Evolutionary conservation across 2,329 filamentous ascomycete genomes (phyloP).

Genomic region (Alternaria alternata): DNA sequence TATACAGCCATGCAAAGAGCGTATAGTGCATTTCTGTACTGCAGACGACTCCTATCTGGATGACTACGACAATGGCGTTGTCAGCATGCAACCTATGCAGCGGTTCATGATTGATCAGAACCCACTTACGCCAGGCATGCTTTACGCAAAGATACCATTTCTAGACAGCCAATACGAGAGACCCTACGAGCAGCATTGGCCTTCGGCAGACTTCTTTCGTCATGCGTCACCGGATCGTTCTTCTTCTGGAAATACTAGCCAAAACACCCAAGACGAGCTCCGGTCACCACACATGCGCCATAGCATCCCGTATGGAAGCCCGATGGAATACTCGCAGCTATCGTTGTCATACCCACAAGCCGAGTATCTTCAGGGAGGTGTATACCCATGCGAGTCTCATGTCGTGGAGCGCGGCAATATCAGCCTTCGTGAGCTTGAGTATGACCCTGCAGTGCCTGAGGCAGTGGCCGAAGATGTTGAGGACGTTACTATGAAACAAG

Average conservation of each 20-base stretch:
- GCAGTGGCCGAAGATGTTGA: conserved; percentile 36
- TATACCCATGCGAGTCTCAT: conserved; percentile 20
- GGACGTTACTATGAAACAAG: conserved; percentile 32
- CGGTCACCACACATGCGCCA: conserved; percentile 35
- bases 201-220: conserved; percentile 29
- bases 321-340: conserved; percentile 26
- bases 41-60: conserved; percentile 32
- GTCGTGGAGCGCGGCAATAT: conserved; percentile 31
- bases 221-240: conserved; percentile 47
- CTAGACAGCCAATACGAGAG: conserved; percentile 24
- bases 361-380: conserved; percentile 25
- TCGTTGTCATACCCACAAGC: conserved; percentile 28
- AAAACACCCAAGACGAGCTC: conserved; percentile 42
- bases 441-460: conserved; percentile 39
- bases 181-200: conserved; percentile 35
- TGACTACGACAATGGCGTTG: conserved; percentile 26
- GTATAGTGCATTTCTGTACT: conserved; percentile 15
- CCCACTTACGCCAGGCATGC: conserved; percentile 36
- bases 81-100: conserved; percentile 43
- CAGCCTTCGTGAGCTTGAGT: conserved; percentile 44
- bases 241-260: conserved; percentile 44
- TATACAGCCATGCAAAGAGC: conserved; percentile 24
- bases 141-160: conserved; percentile 37
- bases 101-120: conserved; percentile 45
- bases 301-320: conserved; percentile 27